Evolutionary conservation across 805 yeast species (phyloP), one percentile per base, ranked within the genome.

Genomic region (Candida maesae): DNA sequence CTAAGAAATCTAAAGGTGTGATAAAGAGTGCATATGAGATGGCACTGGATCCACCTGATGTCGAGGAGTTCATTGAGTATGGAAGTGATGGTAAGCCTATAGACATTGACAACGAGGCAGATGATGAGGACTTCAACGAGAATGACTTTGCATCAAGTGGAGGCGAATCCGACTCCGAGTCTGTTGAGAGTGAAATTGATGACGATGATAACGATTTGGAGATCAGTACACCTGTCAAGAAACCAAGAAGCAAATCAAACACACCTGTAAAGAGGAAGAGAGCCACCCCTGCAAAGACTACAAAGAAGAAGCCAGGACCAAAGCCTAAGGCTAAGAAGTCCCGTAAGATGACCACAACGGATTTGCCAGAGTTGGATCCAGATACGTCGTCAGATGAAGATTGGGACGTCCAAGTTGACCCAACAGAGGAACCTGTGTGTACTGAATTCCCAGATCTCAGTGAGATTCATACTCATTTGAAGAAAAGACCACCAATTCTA

Each of bases 1-100:
- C 54, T 20, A 64, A 65, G 47, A 63, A 70, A 52, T 64, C 66
- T 50, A 67, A 73, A 52, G 72, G 68, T 40, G 52, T 68, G 17
- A 68, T 78, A 36, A 66, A 63, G 36, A 59, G 59, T 36, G 84
- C 84, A 1, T 79, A 76, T 53, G 62, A 68, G 44, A 67, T 78
- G 52, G 80, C 87, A 1, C 54, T 65, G 20, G 73, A 74, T 26
- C 76, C 81, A 2, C 73, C 78, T 1, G 61, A 62, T 14, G 56
- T 67, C 14, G 76, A 73, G 27, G 77, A 68, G 21, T 69, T 73
- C 46, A 67, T 66, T 9, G 52, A 54, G 30, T 68, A 52, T 59
- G 73, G 68, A 18, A 65, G 67, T 41, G 56, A 61, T 51, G 77
- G 74, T 2, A 66, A 64, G 44, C 69, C 71, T 26, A 56, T 50